Evolutionary conservation across 1,284 basidiomycete genomes (phyloP), one percentile per base, ranked within the genome.

Genomic region (Apiotrichum gracile): DNA sequence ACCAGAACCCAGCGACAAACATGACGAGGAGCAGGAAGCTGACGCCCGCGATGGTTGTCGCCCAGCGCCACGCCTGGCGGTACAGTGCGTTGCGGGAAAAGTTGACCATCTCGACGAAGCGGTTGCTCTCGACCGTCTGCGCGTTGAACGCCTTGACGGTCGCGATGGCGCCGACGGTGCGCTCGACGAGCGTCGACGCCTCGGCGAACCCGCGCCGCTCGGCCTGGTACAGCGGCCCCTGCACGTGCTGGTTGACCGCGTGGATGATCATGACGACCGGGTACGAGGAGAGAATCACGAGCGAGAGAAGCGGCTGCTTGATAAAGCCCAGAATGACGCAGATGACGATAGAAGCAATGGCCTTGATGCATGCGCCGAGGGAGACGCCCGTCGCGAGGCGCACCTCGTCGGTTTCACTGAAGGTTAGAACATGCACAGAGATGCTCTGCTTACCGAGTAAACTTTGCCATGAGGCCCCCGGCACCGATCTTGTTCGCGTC

Each of bases 121-220:
- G 74, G 5, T 67, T 61, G 7, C 74, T 63, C 65, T 97, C 91
- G 66, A 81, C 76, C 0, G 74, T 57, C 54, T 86, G 78, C 2
- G 91, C 91, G 72, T 96, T 97, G 81, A 94, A 96, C 0, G 89
- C 90, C 72, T 98, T 98, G 73, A 98, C 88, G 0, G 93, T 97
- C 4, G 88, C 77, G 63, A 98, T 92, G 39, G 87, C 83, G 12
- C 82, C 75, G 5, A 88, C 78, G 1, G 87, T 83, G 22, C 88
- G 85, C 60, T 94, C 87, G 57, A 93, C 80, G 51, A 87, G 80
- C 5, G 88, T 85, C 0, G 88, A 85, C 0, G 88, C 86, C 8
- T 80, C 77, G 13, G 86, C 83, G 4, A 86, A 83, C 9, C 83
- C 80, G 0, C 78, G 70, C 41, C 88, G 83, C 65, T 96, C 91